Evolutionary conservation across 2,329 filamentous ascomycete genomes (phyloP), one percentile per base, ranked within the genome.

Genomic region (Hirsutella minnesotensis): DNA sequence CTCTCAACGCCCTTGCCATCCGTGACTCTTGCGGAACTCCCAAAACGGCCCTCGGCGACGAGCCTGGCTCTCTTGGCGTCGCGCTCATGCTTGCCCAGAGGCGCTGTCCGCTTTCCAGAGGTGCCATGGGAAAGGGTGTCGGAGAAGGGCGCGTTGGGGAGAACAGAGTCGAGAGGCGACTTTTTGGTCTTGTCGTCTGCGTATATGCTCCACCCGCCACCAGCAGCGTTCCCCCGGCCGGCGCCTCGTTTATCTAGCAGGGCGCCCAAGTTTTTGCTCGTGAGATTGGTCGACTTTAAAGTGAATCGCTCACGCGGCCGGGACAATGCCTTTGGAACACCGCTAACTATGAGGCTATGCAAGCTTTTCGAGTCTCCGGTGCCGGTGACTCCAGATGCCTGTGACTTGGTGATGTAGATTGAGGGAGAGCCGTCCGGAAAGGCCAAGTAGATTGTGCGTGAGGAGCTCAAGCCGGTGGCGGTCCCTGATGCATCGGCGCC

Each of bases 261-360:
- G 2, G 81, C 81, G 5, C 73, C 68, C 10, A 95, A 66, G 44
- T 83, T 89, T 49, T 78, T 80, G 15, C 85, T 84, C 1, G 75
- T 73, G 18, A 94, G 67, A 39, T 73, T 78, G 2, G 84, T 86
- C 5, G 75, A 62, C 47, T 78, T 74, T 1, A 95, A 65, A 0
- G 77, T 72, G 50, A 85, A 90, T 24, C 87, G 73, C 47, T 82
- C 74, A 24, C 82, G 75, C 1, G 85, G 83, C 13, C 79, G 72
- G 1, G 86, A 92, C 12, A 94, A 70, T 0, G 87, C 87, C 53
- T 86, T 88, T 0, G 87, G 86, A 8, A 95, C 79, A 2, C 85
- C 84, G 47, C 88, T 81, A 24, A 88, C 69, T 4, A 94, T 77
- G 4, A 92, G 67, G 33, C 75, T 77, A 43, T 81, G 77, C 21